phyloP scores from a whole-genome alignment of 768 basidiomycete species.

The Boletus reticulatus region DNA sequence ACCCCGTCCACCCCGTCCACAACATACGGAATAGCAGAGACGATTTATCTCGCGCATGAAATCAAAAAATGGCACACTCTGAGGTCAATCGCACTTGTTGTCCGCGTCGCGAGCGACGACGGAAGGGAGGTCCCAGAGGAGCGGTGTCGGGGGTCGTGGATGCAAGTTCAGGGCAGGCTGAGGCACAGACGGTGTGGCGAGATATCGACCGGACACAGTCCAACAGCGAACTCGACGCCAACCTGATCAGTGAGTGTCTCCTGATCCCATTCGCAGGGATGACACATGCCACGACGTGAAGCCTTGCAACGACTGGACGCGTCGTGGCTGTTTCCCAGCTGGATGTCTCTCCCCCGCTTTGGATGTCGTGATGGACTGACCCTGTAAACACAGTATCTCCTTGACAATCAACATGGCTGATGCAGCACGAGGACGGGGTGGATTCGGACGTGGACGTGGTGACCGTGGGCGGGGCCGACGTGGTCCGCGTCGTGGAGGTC shows the following conservation, averaged over 20 bases:
- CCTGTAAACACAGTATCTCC: conserved; percentile 23
- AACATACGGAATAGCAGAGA: background rate
- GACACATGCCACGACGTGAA: background rate
- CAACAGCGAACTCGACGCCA: conserved; percentile 19
- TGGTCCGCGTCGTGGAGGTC: conserved; percentile 90
- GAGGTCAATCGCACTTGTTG: too few species aligned
- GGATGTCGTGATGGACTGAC: conserved; percentile 44
- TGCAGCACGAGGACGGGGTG: conserved; percentile 90
- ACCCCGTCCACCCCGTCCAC: background rate
- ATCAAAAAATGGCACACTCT: background rate
- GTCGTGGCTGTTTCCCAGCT: conserved; percentile 27
- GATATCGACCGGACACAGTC: conserved; percentile 9
- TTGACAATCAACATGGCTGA: conserved; percentile 65
- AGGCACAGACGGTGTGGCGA: background rate
- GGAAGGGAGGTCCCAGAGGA: conserved; percentile 1
- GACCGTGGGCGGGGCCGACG: conserved; percentile 63
- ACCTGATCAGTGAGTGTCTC: conserved; percentile 38
- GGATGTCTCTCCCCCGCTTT: conserved; percentile 43
- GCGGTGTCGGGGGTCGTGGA: conserved; percentile 21
- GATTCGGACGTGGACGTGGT: conserved; percentile 83
- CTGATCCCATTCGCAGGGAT: background rate
- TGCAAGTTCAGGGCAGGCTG: conserved; percentile 30
- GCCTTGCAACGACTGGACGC: background rate
- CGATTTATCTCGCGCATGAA: background rate
- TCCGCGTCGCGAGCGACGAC: background rate